phyloP scores from a whole-genome alignment of 2,329 filamentous ascomycete genomes.

The Colletotrichum echinochloae region DNA sequence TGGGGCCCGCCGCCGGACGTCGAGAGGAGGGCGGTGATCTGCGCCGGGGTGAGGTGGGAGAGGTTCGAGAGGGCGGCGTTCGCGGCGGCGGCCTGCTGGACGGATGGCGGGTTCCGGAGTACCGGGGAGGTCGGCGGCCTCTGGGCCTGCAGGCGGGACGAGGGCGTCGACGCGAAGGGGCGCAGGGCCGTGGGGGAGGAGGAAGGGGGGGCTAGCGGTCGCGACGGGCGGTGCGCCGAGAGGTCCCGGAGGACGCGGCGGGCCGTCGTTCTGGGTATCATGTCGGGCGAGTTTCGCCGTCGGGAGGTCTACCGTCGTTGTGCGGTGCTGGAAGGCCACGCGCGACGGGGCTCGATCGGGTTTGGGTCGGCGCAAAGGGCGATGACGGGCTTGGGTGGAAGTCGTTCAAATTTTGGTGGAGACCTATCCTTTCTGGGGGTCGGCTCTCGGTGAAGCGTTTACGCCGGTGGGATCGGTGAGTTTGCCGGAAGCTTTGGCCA shows the following conservation, averaged over 20 bases:
- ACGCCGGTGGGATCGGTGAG: background rate
- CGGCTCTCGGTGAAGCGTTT: slow-evolving; percentile 12
- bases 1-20: background rate
- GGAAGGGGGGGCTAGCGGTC: slow-evolving; percentile 3
- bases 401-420: slow-evolving; percentile 25
- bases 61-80: slow-evolving; percentile 39
- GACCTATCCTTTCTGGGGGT: slow-evolving; percentile 7
- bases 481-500: background rate
- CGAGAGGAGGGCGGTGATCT: slow-evolving; percentile 41
- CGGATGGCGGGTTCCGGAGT: background rate
- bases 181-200: slow-evolving; percentile 8
- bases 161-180: slow-evolving; percentile 25
- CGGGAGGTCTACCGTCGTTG: background rate
- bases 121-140: slow-evolving; percentile 1
- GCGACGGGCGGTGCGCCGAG: slow-evolving; percentile 19
- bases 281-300: slow-evolving; percentile 1
- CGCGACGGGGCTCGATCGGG: background rate
- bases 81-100: slow-evolving; percentile 17
- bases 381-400: slow-evolving; percentile 2
- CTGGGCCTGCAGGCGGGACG: slow-evolving; percentile 9
- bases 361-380: background rate
- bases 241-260: slow-evolving; percentile 35
- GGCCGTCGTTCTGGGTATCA: slow-evolving; percentile 30
- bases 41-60: slow-evolving; percentile 39
- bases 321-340: background rate